These are phyloP conservation scores for Sporothrix luriei DNA, from an alignment of 2,329 filamentous ascomycete species.

Conservation along the genomic window DNA sequence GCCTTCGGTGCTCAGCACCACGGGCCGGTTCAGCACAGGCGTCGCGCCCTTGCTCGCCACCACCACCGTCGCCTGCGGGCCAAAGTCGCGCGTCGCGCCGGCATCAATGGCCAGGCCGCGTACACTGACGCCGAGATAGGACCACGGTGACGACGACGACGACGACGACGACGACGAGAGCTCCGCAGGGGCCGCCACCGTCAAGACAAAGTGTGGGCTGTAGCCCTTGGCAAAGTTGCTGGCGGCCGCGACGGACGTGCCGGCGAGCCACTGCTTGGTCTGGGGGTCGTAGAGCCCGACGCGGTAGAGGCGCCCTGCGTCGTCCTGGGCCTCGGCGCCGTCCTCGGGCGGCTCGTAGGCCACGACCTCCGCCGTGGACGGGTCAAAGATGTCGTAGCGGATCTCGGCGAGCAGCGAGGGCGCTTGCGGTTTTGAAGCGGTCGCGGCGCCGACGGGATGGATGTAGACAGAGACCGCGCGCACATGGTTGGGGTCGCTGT, in stretches of 20 bases:
- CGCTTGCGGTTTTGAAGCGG: constrained; percentile 41
- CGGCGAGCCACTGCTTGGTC: constrained; percentile 53
- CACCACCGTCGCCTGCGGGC: constrained; percentile 59
- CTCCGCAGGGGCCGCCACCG: constrained; percentile 46
- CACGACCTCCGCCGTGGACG: constrained; percentile 49
- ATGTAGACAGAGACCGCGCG: constrained; percentile 58
- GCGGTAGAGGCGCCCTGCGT: constrained; percentile 53
- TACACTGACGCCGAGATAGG: constrained; percentile 54
- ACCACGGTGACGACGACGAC: neutral
- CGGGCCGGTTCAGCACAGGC: constrained; percentile 64
- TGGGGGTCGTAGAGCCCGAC: constrained; percentile 60
- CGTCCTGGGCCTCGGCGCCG: constrained; percentile 43
- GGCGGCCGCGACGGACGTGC: constrained; percentile 58
- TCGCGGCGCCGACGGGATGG: constrained; percentile 50
- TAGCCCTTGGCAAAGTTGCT: constrained; percentile 65
- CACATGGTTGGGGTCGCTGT: constrained; percentile 38
- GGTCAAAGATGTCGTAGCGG: constrained; percentile 54
- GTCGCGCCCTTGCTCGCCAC: constrained; percentile 54
- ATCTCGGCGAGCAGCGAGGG: constrained; percentile 56
- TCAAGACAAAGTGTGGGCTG: constrained; percentile 58
- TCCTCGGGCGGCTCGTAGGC: constrained; percentile 60
- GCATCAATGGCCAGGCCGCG: constrained; percentile 65
- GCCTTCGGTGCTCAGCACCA: constrained; percentile 63
- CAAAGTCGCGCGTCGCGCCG: constrained; percentile 66
- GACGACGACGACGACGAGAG: neutral